Evolutionary conservation across 2,329 filamentous ascomycete species (phyloP).

Genomic region (Dichotomopilus funicola): DNA sequence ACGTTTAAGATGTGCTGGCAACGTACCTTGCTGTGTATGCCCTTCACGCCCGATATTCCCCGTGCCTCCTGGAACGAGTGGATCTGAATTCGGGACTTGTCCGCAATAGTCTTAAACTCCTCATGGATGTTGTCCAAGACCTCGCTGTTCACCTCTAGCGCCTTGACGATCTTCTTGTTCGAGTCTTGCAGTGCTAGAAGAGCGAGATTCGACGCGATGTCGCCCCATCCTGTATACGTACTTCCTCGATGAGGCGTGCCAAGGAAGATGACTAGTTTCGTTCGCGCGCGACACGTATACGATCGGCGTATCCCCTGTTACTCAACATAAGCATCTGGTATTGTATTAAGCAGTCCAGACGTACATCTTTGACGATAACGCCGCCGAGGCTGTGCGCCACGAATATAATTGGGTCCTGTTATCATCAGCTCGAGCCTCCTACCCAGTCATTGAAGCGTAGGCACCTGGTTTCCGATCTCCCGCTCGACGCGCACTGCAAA

Average conservation of each 20-base stretch:
- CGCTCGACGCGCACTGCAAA: constrained; percentile 27
- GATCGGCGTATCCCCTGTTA: constrained; percentile 30
- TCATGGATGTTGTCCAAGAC: constrained; percentile 34
- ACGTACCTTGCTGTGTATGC: constrained; percentile 30
- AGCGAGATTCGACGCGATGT: constrained; percentile 30
- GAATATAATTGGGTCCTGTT: constrained; percentile 30
- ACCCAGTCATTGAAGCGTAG: neutral
- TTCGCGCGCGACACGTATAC: constrained; percentile 21
- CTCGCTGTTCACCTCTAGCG: constrained; percentile 30
- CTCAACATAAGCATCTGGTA: neutral
- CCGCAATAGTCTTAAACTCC: constrained; percentile 28
- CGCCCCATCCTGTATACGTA: constrained; percentile 28
- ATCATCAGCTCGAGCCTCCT: constrained; percentile 1
- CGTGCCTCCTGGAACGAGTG: constrained; percentile 35
- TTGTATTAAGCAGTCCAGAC: neutral
- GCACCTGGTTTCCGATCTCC: constrained; percentile 26
- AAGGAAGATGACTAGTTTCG: constrained; percentile 33
- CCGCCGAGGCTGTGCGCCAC: constrained; percentile 35
- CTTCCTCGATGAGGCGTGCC: constrained; percentile 36
- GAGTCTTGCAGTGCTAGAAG: constrained; percentile 30
- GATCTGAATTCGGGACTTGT: constrained; percentile 27
- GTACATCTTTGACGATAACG: constrained; percentile 34
- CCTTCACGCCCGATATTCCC: constrained; percentile 30
- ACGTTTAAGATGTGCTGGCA: constrained; percentile 4
- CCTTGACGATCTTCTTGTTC: constrained; percentile 29